Conservation (phyloP, 2,329 filamentous ascomycete genomes). For the Domatiomyces catenatus region DNA sequence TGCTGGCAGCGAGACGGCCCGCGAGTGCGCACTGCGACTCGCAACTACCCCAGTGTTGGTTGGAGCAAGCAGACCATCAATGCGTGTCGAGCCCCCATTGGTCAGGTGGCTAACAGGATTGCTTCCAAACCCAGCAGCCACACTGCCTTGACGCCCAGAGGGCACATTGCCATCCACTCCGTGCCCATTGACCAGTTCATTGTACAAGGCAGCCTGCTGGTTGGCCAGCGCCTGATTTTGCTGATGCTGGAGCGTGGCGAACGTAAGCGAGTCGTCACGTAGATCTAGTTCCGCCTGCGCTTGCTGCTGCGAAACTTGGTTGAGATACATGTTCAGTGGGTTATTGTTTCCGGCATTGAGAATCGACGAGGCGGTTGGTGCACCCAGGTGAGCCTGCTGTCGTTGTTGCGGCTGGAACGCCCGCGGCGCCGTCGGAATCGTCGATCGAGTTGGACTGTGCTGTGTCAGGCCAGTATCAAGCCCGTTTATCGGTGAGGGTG, state of each 20-base stretch:
- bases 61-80: slow-evolving; percentile 63
- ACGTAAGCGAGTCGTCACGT: slow-evolving; percentile 25
- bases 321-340: slow-evolving; percentile 84
- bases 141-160: slow-evolving; percentile 27
- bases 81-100: slow-evolving; percentile 48
- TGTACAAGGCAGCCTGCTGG: slow-evolving; percentile 70
- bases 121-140: slow-evolving; percentile 18
- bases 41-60: slow-evolving; percentile 40
- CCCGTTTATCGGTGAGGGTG: slow-evolving; percentile 43
- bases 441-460: slow-evolving; percentile 44
- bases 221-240: slow-evolving; percentile 49
- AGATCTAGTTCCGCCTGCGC: slow-evolving; percentile 54
- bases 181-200: slow-evolving; percentile 44
- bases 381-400: slow-evolving; percentile 23
- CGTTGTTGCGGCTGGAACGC: slow-evolving; percentile 44
- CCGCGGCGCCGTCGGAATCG: slow-evolving; percentile 37
- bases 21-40: slow-evolving; percentile 48
- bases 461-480: slow-evolving; percentile 40
- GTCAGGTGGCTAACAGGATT: slow-evolving; percentile 23
- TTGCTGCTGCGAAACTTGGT: slow-evolving; percentile 46
- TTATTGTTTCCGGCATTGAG: slow-evolving; percentile 70
- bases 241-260: slow-evolving; percentile 40
- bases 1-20: slow-evolving; percentile 75
- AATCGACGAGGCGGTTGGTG: slow-evolving; percentile 54
- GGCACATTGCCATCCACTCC: slow-evolving; percentile 26